Evolutionary conservation across 345 rosid species (phyloP), one percentile per base, ranked within the genome.

Genomic region (Murraya koenigii): DNA sequence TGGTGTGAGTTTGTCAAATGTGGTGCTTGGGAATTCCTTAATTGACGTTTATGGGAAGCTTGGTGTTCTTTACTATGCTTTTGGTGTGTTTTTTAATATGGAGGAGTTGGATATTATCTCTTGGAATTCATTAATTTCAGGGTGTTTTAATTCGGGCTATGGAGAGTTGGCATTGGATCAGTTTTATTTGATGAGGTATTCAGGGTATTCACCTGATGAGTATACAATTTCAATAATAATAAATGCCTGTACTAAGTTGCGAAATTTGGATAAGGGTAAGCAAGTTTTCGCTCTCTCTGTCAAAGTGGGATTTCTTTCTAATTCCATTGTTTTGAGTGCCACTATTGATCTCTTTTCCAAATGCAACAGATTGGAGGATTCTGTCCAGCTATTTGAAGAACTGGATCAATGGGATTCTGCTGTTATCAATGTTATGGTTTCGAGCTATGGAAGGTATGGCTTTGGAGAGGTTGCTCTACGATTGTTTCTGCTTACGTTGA

Each of bases 321-420:
- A 90, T 84, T 58, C 86, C 78, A 81, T 92, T 80, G 88, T 94
- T 85, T 83, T 84, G 52, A 92, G 96, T 87, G 93, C 97, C 3
- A 60, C 79, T 54, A 88, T 92, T 87, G 91, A 92, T 77, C 81
- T 92, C 80, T 92, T 91, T 84, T 91, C 97, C 44, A 88, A 92
- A 84, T 90, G 96, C 89, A 82, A 89, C 90, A 89, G 91, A 89
- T 87, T 92, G 87, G 88, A 82, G 80, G 88, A 89, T 78, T 88
- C 98, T 4, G 80, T 94, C 78, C 84, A 65, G 80, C 78, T 89
- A 83, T 92, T 92, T 71, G 78, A 72, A 38, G 82, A 91, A 62
- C 75, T 83, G 39, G 79, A 80, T 70, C 80, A 52, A 33, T 86
- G 91, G 90, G 90, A 92, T 80, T 85, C 87, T 33, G 85, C 85